A percentile compares a stretch with the other conserved stretches of the same genome.
These are phyloP conservation scores for Zoysia japonica DNA, from an alignment of 176 grass and related monocot genomes.

Conservation along the genomic window DNA sequence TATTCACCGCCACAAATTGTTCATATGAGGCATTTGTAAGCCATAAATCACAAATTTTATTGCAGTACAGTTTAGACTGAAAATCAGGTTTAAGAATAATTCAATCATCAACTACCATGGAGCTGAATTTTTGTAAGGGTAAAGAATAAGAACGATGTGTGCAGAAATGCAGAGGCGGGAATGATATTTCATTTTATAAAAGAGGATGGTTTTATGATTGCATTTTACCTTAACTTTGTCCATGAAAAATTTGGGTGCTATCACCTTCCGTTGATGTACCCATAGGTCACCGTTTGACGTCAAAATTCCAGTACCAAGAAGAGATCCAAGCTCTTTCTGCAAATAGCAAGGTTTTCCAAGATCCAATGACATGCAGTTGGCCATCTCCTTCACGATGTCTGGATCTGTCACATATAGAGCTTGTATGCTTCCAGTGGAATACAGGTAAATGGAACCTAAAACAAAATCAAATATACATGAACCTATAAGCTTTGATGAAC, in stretches of 20 bases:
- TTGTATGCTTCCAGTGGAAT: constrained; percentile 63
- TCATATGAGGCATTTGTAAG: neutral
- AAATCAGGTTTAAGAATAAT: neutral
- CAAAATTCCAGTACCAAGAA: constrained; percentile 73
- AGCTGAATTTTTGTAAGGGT: too few relatives aligned
- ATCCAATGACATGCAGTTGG: constrained; percentile 65
- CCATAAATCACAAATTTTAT: neutral
- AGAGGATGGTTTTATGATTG: neutral
- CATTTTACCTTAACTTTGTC: constrained; percentile 79
- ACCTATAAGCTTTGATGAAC: neutral
- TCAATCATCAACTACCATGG: neutral
- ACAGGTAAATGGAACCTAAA: constrained; percentile 63
- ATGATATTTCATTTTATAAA: too few relatives aligned
- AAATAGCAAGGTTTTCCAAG: constrained; percentile 61
- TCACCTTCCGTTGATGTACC: constrained; percentile 73
- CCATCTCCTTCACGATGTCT: constrained; percentile 67
- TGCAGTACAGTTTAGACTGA: neutral
- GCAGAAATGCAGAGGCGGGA: too few relatives aligned
- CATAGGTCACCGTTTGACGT: constrained; percentile 63
- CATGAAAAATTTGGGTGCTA: constrained; percentile 85
- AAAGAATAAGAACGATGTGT: too few relatives aligned
- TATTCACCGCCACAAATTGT: constrained; percentile 16
- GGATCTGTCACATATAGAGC: constrained; percentile 52
- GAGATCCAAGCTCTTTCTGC: constrained; percentile 55
- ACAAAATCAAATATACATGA: constrained; percentile 14